Evolutionary conservation across 1,284 basidiomycete genomes (phyloP).

Genomic region (Ceratobasidium sp.): DNA sequence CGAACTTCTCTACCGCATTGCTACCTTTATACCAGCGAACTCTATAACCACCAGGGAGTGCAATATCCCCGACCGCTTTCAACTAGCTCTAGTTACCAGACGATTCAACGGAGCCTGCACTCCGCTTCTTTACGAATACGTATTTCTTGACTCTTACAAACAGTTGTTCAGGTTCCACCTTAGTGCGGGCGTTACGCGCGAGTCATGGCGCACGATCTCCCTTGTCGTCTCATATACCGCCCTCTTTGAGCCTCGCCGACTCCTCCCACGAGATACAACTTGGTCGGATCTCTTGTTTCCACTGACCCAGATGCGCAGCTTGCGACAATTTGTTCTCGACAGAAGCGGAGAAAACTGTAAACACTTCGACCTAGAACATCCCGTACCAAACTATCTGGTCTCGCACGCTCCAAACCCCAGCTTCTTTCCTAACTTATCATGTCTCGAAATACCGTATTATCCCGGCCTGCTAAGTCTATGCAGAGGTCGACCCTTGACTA

Average conservation of each 20-base stretch:
- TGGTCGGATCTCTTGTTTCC: neutral
- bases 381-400: constrained; percentile 6
- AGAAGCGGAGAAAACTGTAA: neutral
- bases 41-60: constrained; percentile 8
- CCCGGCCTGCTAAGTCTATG: constrained; percentile 12
- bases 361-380: neutral
- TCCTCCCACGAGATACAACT: neutral
- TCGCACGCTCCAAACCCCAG: neutral
- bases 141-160: constrained; percentile 19
- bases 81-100: constrained; percentile 12
- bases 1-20: constrained; percentile 28
- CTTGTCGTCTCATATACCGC: constrained; percentile 9
- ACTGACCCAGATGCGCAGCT: neutral
- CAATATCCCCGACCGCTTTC: constrained; percentile 21
- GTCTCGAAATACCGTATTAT: constrained; percentile 13
- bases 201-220: constrained; percentile 19
- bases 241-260: neutral
- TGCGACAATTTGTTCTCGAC: constrained; percentile 15
- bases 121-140: constrained; percentile 31
- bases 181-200: constrained; percentile 18
- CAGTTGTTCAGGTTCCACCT: constrained; percentile 14
- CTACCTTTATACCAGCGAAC: constrained; percentile 34
- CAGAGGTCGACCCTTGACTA: constrained; percentile 8
- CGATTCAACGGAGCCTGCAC: constrained; percentile 14
- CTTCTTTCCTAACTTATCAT: constrained; percentile 16